Percentiles rank a stretch among this genome's conserved stretches.
Evolutionary conservation across 805 yeast species (phyloP).

Genomic region (Candida xiaguanensis): DNA sequence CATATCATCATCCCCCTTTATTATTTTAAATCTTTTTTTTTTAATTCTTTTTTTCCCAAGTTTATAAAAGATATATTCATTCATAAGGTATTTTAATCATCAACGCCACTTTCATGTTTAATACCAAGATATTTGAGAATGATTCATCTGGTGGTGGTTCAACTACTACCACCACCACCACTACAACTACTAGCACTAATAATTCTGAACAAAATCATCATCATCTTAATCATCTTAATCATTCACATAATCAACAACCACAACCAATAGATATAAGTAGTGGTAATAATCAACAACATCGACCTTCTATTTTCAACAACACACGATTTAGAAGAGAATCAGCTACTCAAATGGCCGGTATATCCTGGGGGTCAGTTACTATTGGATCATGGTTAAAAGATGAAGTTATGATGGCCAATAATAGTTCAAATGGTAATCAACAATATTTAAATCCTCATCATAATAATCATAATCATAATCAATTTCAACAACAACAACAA

Average conservation of each 20-base stretch:
- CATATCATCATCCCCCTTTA: no score
- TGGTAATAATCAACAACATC: constrained; percentile 22
- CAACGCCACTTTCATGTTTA: constrained; percentile 28
- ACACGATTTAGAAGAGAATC: constrained; percentile 73
- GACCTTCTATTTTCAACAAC: constrained; percentile 35
- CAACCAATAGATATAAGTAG: constrained; percentile 43
- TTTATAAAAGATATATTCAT: no score
- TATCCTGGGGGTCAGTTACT: constrained; percentile 93
- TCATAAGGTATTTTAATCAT: neutral
- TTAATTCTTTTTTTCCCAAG: neutral
- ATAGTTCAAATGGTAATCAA: constrained; percentile 12
- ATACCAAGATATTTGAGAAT: constrained; percentile 40
- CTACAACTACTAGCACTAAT: constrained; percentile 8
- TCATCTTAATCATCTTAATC: neutral
- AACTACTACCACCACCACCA: constrained; percentile 24
- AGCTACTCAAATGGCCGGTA: constrained; percentile 78
- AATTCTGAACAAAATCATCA: neutral
- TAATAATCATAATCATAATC: constrained; percentile 4
- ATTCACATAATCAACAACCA: constrained; percentile 16
- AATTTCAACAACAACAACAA: constrained; percentile 5
- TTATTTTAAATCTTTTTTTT: no score
- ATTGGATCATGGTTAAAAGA: constrained; percentile 96
- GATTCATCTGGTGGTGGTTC: constrained; percentile 16
- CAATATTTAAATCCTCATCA: constrained; percentile 11
- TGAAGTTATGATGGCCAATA: constrained; percentile 66